These are phyloP conservation scores for Vaccinium myrtillus DNA, from an alignment of 148 eudicot genomes.

Conservation along the genomic window DNA sequence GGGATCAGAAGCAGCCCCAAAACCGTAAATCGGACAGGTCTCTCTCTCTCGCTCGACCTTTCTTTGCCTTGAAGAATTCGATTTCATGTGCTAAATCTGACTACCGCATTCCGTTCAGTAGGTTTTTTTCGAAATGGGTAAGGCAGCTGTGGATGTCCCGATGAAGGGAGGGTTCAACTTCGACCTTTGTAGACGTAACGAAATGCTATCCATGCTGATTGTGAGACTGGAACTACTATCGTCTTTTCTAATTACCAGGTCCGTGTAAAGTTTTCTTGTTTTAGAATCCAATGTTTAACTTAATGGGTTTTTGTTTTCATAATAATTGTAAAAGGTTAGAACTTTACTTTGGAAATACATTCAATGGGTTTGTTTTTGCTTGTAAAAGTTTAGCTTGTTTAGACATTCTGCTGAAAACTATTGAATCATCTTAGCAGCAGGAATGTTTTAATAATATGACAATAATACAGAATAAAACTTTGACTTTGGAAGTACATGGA, in stretches of 20 bases:
- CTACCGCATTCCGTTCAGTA: neutral
- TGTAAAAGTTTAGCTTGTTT: no score
- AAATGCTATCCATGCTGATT: slow-evolving; percentile 57
- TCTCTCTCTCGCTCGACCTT: neutral
- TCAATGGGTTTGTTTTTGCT: neutral
- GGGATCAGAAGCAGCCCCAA: neutral
- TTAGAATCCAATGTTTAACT: neutral
- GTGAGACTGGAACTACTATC: slow-evolving; percentile 81
- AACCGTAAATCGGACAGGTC: neutral
- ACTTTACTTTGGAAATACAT: no score
- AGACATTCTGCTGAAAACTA: no score
- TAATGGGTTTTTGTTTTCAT: neutral
- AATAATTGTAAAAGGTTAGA: neutral
- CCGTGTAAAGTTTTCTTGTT: neutral
- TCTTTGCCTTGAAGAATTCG: neutral
- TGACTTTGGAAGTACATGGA: neutral
- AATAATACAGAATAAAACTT: neutral
- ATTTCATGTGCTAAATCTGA: neutral
- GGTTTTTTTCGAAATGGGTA: slow-evolving; percentile 34
- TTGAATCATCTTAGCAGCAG: no score
- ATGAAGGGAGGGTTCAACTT: slow-evolving; percentile 67
- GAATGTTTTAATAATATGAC: neutral
- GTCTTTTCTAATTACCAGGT: slow-evolving; percentile 83
- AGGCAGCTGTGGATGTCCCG: slow-evolving; percentile 43
- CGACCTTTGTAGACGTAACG: slow-evolving; percentile 68